Conservation (phyloP, 805 yeast species). For the Ascoidea asiatica region DNA sequence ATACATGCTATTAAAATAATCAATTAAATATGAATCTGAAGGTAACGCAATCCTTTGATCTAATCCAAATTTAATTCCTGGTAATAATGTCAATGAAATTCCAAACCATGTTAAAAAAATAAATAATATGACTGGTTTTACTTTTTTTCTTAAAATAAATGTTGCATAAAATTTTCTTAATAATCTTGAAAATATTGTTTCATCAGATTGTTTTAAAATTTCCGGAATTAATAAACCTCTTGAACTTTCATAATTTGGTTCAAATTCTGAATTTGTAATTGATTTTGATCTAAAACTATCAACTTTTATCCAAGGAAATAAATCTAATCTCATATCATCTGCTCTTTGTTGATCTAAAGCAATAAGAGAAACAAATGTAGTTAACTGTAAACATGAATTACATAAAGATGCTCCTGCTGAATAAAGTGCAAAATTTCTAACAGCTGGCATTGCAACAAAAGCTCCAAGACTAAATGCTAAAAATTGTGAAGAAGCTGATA, state of each 20-base stretch:
- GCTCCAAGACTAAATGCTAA: conserved; percentile 70
- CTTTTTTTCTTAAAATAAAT: conserved; percentile 32
- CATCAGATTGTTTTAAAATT: conserved; percentile 16
- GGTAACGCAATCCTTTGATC: conserved; percentile 90
- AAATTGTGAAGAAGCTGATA: conserved; percentile 69
- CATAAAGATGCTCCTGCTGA: conserved; percentile 76
- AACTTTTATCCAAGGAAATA: conserved; percentile 39
- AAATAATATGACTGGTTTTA: conserved; percentile 33
- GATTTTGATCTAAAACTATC: background rate
- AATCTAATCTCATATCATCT: conserved; percentile 46
- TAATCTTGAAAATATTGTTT: conserved; percentile 23
- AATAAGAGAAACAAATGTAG: conserved; percentile 65
- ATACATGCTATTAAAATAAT: conserved; percentile 69
- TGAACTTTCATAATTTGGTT: conserved; percentile 2
- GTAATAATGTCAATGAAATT: conserved; percentile 54
- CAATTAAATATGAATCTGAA: conserved; percentile 62
- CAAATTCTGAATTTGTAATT: background rate
- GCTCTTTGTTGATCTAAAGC: conserved; percentile 51
- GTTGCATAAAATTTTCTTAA: conserved; percentile 46
- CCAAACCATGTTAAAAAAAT: conserved; percentile 54
- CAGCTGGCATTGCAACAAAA: conserved; percentile 89
- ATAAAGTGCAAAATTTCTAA: conserved; percentile 80
- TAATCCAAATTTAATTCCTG: conserved; percentile 61
- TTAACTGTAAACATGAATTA: conserved; percentile 67
- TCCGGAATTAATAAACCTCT: conserved; percentile 8